These are phyloP conservation scores for Colletotrichum magnum DNA, from an alignment of 2,329 filamentous ascomycete genomes.

Conservation along the genomic window DNA sequence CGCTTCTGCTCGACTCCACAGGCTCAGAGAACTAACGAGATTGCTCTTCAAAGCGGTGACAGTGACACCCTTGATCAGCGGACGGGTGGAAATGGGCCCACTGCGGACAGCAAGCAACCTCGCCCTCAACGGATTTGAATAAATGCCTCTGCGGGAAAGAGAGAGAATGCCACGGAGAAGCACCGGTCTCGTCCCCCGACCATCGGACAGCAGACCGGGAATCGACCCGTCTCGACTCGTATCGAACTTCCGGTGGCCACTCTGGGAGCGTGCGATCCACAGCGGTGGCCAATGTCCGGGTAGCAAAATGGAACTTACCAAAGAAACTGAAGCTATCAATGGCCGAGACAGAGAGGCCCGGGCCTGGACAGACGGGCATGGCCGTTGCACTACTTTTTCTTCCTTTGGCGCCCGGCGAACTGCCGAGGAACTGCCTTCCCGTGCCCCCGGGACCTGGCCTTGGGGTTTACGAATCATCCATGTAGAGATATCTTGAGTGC, in stretches of 20 bases:
- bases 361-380: neutral
- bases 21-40: neutral
- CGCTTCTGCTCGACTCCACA: neutral
- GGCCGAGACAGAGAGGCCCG: neutral
- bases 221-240: neutral
- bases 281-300: neutral
- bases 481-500: too few species aligned
- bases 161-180: neutral
- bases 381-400: neutral
- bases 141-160: neutral
- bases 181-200: neutral
- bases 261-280: neutral
- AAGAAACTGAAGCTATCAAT: too few species aligned
- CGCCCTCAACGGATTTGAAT: neutral
- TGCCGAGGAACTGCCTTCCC: neutral
- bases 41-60: neutral
- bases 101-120: neutral
- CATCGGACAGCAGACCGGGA: neutral
- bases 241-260: neutral
- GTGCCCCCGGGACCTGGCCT: neutral
- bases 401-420: neutral
- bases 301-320: neutral
- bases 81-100: neutral
- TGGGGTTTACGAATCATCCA: neutral
- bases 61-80: neutral